Base-by-base conservation (phyloP, 2,329 filamentous ascomycete genomes). In the Microthyrium microscopicum region DNA sequence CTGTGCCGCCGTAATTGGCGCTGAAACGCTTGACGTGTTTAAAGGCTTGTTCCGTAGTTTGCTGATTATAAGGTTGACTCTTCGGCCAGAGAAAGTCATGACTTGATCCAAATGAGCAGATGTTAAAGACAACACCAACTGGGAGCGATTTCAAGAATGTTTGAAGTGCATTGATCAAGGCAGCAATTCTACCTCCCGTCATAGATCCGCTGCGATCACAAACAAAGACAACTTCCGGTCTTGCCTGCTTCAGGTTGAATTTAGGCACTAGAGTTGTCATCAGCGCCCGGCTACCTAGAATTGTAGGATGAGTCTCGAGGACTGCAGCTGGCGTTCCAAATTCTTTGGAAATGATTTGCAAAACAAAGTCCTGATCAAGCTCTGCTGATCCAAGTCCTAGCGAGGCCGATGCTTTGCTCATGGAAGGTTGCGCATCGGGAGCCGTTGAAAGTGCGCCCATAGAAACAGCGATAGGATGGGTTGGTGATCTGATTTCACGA, bases 121-220 rank as follows among this genome's bases (percentile, higher is more conserved):
- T 73, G 46, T 81, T 79, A 60, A 80, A 80, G 44, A 69, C 69
- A 39, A 68, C 58, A 4, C 72, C 70, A 2, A 73, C 43, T 0
- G 73, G 73, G 2, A 80, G 55, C 0, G 71, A 77, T 46, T 74
- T 76, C 36, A 79, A 54, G 42, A 79, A 78, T 16, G 78, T 56
- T 4, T 65, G 61, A 16, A 79, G 55, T 1, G 73, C 72, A 1
- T 61, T 52, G 17, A 61, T 54, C 3, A 75, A 57, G 20, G 70
- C 62, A 1, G 42, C 40, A 2, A 77, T 76, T 25, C 64, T 67
- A 4, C 41, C 40, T 1, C 50, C 46, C 0, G 26, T 18, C 74
- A 78, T 78, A 38, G 73, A 78, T 0, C 74, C 76, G 36, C 73
- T 79, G 33, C 76, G 66, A 47, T 84, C 78, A 35, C 73, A 76